A percentile compares a stretch with the other conserved stretches of the same genome.
Evolutionary conservation across 345 rosid species (phyloP).

Genomic region (Eucalyptus tenuipes): DNA sequence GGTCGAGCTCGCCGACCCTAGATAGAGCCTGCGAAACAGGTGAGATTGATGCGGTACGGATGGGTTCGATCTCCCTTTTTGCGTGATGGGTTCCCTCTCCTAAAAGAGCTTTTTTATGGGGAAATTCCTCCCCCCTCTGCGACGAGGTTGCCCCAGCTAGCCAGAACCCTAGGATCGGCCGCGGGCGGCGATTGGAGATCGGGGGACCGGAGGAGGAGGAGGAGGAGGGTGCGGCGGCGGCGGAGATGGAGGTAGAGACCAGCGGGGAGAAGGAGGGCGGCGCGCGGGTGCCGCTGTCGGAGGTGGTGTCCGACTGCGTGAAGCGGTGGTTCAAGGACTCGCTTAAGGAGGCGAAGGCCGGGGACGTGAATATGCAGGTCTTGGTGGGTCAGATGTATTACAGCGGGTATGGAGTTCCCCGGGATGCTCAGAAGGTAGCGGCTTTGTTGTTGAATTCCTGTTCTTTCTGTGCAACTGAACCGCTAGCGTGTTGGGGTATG

Average conservation of each 20-base stretch:
- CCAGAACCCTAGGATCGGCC: neutral
- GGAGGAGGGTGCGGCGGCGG: no score
- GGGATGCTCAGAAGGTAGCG: slow-evolving; percentile 65
- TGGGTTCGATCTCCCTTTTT: neutral
- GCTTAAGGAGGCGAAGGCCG: slow-evolving; percentile 86
- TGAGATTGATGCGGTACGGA: neutral
- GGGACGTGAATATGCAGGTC: slow-evolving; percentile 86
- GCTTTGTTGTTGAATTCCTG: neutral
- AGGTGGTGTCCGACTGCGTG: slow-evolving; percentile 75
- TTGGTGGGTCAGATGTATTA: slow-evolving; percentile 85
- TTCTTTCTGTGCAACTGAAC: neutral
- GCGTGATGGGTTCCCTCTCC: neutral
- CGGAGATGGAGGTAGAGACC: slow-evolving; percentile 21
- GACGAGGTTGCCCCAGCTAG: neutral
- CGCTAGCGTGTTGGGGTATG: neutral
- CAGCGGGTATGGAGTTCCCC: slow-evolving; percentile 84
- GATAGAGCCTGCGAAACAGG: neutral
- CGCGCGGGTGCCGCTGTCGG: slow-evolving; percentile 52
- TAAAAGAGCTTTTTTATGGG: slow-evolving; percentile 19
- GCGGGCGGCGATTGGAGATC: neutral
- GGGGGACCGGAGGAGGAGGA: neutral
- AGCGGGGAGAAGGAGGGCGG: slow-evolving; percentile 1
- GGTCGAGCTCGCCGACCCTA: neutral
- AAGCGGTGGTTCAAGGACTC: slow-evolving; percentile 92
- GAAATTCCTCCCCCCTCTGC: slow-evolving; percentile 27